Conservation (phyloP, 805 yeast species). For the Yueomyces sinensis region DNA sequence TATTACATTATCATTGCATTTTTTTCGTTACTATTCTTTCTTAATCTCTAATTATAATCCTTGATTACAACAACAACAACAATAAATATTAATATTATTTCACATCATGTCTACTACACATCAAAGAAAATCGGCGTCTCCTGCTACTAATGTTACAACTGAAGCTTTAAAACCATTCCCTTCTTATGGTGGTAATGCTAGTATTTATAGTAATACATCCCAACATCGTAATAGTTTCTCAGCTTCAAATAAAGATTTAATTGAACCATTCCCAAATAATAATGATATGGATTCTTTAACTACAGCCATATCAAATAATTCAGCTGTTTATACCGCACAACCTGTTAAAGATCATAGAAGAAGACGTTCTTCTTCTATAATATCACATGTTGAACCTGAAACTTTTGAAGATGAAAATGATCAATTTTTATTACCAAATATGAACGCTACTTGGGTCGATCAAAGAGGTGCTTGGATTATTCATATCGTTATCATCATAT, state of each 20-base stretch:
- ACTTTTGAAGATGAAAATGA: slow-evolving; percentile 84
- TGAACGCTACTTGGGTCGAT: slow-evolving; percentile 94
- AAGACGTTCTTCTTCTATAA: slow-evolving; percentile 77
- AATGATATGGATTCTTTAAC: neutral
- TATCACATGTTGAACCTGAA: slow-evolving; percentile 90
- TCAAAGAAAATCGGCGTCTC: neutral
- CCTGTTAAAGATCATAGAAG: slow-evolving; percentile 30
- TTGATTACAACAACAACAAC: no score
- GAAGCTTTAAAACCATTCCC: slow-evolving; percentile 19
- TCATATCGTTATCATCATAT: slow-evolving; percentile 68
- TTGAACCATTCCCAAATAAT: neutral
- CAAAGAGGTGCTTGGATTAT: slow-evolving; percentile 94
- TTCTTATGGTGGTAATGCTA: slow-evolving; percentile 9
- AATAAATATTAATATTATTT: no score
- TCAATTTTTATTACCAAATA: slow-evolving; percentile 75
- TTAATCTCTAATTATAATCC: no score
- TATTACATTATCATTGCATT: no score
- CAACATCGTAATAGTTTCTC: neutral
- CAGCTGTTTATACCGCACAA: slow-evolving; percentile 5
- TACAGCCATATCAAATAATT: neutral
- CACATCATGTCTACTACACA: neutral
- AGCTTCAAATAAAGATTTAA: neutral
- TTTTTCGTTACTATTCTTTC: no score
- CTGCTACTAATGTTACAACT: neutral
- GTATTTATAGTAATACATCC: neutral